These are phyloP conservation scores for Peronosclerospora sorghi DNA, from an alignment of 352 stramenopile species.

Conservation along the genomic window DNA sequence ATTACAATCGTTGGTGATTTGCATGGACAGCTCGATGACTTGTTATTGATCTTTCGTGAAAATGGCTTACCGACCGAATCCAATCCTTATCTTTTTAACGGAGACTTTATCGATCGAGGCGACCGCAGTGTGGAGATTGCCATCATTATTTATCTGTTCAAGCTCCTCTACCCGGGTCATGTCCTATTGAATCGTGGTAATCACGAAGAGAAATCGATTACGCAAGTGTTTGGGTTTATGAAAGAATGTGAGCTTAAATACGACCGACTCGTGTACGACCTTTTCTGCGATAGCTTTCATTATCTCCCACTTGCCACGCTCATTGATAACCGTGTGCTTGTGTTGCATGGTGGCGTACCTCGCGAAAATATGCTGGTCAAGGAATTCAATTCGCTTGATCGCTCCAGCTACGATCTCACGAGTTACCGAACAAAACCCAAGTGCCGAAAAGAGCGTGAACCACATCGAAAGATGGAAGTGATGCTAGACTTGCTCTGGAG, in stretches of 20 bases:
- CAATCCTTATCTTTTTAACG: constrained; percentile 84
- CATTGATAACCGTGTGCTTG: constrained; percentile 62
- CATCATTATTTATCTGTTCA: constrained; percentile 75
- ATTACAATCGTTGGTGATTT: constrained; percentile 76
- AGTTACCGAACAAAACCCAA: constrained; percentile 56
- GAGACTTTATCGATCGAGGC: constrained; percentile 76
- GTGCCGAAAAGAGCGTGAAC: constrained; percentile 37
- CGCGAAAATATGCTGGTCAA: constrained; percentile 45
- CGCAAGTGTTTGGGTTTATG: constrained; percentile 82
- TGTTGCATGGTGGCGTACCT: constrained; percentile 66
- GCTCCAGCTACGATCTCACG: constrained; percentile 64
- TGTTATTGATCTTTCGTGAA: constrained; percentile 74
- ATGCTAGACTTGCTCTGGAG: constrained; percentile 80
- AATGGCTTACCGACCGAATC: constrained; percentile 62
- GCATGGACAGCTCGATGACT: constrained; percentile 77
- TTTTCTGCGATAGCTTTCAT: constrained; percentile 76
- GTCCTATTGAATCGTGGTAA: constrained; percentile 80
- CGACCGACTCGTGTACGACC: constrained; percentile 61
- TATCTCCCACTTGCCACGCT: constrained; percentile 66
- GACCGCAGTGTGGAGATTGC: constrained; percentile 71
- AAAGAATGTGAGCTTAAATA: constrained; percentile 81
- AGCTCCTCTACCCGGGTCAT: constrained; percentile 58
- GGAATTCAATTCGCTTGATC: constrained; percentile 51
- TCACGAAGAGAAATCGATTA: constrained; percentile 81
- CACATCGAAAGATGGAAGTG: constrained; percentile 49